Evolutionary conservation across 2,329 filamentous ascomycete species (phyloP), one percentile per base, ranked within the genome.

Genomic region (Colletotrichum zoysiae): DNA sequence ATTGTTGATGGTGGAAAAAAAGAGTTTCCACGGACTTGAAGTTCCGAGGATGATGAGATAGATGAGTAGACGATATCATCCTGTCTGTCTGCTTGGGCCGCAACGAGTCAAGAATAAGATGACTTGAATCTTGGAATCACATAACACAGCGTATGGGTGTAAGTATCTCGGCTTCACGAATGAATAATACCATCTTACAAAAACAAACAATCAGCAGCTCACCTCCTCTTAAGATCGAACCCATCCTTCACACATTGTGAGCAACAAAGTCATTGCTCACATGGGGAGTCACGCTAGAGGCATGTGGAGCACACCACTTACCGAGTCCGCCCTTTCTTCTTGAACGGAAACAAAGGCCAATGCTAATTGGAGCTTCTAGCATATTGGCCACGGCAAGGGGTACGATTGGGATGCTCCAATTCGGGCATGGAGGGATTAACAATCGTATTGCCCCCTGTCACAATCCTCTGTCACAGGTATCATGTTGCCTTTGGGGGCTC

Each of bases 1-100:
- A 48, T 26, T 59, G 38, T 5, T 55, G 23, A 7, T 59, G 35
- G 18, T 55, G 62, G 18, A 55, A 70, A 18, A 55, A 59, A 0
- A 66, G n/a, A 18, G 38, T 46, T 18, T 70, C 67, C 11, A 42
- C 60, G 16, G 60, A 50, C 23, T 64, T 69, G 8, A 26, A 53
- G 20, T n/a, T 20, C 14, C 16, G 18, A 26, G 9, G 7, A n/a
- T 23, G 7, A n/a, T 14, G 11, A 23, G 42, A 7, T 1, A 12
- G 2, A 11, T 38, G 42, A 42, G n/a, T 12, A 26, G n/a, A 16
- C 12, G 30, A 2, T 40, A 33, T 4, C 53, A 50, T 65, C 18
- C 2, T 58, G 42, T 20, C 42, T 16, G 20, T 20, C 20, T 62
- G 3, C 30, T 38, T 5, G 14, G 38, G 4, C n/a, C 23, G 14